phyloP scores from a whole-genome alignment of 371 early-diverging fungal species.

The Smittium culicis region DNA sequence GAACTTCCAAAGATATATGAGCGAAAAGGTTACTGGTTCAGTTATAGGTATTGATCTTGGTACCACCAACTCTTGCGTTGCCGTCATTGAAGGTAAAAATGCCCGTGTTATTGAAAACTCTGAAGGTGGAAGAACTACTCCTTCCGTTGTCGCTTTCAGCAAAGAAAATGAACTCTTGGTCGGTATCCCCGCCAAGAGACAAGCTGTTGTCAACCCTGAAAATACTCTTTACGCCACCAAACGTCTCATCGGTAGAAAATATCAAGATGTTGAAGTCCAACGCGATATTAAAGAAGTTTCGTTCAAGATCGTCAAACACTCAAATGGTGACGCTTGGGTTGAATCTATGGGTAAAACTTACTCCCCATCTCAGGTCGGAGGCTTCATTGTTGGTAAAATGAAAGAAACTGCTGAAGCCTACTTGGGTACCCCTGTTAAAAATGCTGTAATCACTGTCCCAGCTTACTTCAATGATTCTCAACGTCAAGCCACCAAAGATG shows the following conservation, averaged over 20 bases:
- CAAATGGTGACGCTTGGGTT: constrained; percentile 97
- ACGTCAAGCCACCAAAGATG: constrained; percentile 98
- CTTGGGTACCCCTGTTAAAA: constrained; percentile 68
- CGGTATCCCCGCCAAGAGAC: constrained; percentile 92
- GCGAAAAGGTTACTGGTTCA: constrained; percentile 67
- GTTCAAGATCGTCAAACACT: constrained; percentile 79
- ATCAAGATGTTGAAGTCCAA: constrained; percentile 71
- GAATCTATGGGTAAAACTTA: constrained; percentile 78
- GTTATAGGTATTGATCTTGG: constrained; percentile 99
- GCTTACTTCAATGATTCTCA: constrained; percentile 92
- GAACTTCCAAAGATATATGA: constrained; percentile 16
- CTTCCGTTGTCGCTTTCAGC: constrained; percentile 89
- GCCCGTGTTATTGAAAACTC: constrained; percentile 95
- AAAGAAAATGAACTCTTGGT: constrained; percentile 89
- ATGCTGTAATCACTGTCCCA: constrained; percentile 85
- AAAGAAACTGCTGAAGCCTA: constrained; percentile 88
- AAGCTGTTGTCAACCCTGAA: constrained; percentile 87
- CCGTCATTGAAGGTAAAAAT: constrained; percentile 92
- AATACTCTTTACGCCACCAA: constrained; percentile 92
- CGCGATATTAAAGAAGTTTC: constrained; percentile 71
- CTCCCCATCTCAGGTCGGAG: constrained; percentile 92
- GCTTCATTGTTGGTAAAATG: constrained; percentile 88
- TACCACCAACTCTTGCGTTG: constrained; percentile 98
- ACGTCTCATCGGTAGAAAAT: constrained; percentile 92
- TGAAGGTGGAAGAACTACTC: constrained; percentile 94